Evolutionary conservation across 805 yeast genomes (phyloP), one percentile per base, ranked within the genome.

Genomic region (Nakazawaea molendinolei): DNA sequence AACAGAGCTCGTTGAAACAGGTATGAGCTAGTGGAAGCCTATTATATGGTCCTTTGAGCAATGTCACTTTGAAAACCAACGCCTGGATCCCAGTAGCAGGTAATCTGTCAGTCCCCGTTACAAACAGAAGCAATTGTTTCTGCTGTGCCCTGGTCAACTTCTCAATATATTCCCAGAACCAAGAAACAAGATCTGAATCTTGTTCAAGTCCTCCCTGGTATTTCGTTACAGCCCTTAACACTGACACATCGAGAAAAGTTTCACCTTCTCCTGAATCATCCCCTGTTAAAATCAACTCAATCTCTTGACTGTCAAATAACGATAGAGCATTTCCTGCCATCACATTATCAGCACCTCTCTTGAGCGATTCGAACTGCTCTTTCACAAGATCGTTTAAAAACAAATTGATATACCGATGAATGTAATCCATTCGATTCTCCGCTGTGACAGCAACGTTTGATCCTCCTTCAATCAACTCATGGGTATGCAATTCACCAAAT

Each of bases 11-110:
- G 52, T 90, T 92, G 63, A 92, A 90, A 49, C 98, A 90, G 0
- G 97, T 92, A 52, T 90, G 97, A 0, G 97, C 86, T 12, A 81
- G 62, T 0, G 97, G 97, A 13, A 89, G 58, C 32, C 80, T 62
- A 2, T 70, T 64, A 24, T 61, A 53, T 22, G 63, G 66, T 1
- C 43, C 47, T 5, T 57, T 61, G 9, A 62, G 48, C 37, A 71
- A 70, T 12, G 80, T 72, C n/a, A 90, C 72, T 42, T 79, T 79
- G 49, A 92, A 79, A 29, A 67, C 66, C 61, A 90, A 60, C 34
- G 82, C 79, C 21, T 83, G 79, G 20, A 86, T 67, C 0, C 98
- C 98, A 0, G 95, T 85, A 0, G 96, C 95, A 1, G 98, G 97
- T 6, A 92, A 67, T 30, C 96, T 63, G 50, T 86, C 95, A 1